Base-by-base conservation (phyloP, 805 yeast species). In the Saturnispora serradocipensis region DNA sequence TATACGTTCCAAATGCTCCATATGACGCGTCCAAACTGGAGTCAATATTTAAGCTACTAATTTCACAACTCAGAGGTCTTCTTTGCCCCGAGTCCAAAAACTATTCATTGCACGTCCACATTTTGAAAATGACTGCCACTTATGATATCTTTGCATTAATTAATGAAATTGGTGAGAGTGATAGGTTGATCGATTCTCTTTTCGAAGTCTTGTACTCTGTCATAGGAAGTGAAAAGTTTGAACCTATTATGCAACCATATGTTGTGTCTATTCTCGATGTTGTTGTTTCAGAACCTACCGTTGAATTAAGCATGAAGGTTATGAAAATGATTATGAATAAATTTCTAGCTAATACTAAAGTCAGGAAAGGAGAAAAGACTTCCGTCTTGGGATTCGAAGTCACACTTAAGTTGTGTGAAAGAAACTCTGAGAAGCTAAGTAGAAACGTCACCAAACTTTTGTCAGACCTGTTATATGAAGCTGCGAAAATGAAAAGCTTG, bases 1-100 rank as follows among this genome's bases (percentile, higher is more conserved):
- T 90, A 15, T 84, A 75, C 60, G 97, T 96, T 0, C 97, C 97
- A 0, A 87, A 89, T 62, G 95, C 96, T 6, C 97, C 97, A 4
- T 89, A 76, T 65, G 79, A 85, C 2, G 80, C 81, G 24, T 56
- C 69, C 1, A 82, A 84, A 57, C 70, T 89, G 38, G 70, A 80
- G 0, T 81, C 72, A 4, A 76, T 88, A 18, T 88, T 89, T 69
- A 77, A 74, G 56, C 71, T 86, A 7, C 79, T 88, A 59, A 74
- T 84, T 54, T 64, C 68, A 27, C 89, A 86, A 61, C 77, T 90
- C 56, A 72, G 72, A 50, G 74, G 72, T 45, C 65, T 88, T 42
- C 62, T 72, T 4, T 62, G 70, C 34, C 58, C 70, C 6, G 81
- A 81, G 51, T 81, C 80, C 18, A 78, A 87, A 0, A 81, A 79